These are phyloP conservation scores for Asterochloris sp. DNA, from an alignment of 139 green algal genomes.

Conservation along the genomic window DNA sequence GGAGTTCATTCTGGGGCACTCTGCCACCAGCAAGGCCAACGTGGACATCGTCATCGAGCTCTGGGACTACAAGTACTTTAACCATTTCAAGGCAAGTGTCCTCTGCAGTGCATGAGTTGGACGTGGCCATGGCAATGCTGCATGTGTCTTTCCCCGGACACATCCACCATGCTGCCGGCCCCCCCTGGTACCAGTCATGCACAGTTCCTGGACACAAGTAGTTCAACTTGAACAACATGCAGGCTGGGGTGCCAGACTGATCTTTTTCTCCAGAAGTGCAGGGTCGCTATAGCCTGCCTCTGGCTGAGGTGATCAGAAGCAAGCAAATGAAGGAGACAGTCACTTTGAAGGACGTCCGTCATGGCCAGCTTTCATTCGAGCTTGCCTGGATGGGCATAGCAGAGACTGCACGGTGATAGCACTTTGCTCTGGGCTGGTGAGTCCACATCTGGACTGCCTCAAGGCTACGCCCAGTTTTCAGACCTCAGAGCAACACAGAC, in stretches of 20 bases:
- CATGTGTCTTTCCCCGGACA: not conserved
- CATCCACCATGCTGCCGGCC: not conserved
- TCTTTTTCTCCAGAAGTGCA: not conserved
- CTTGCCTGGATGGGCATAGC: constrained; percentile 9
- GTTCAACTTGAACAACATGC: not conserved
- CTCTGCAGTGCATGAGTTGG: not conserved
- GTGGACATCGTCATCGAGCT: constrained; percentile 26
- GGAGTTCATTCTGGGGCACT: constrained; percentile 29
- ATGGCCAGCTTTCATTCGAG: constrained; percentile 1
- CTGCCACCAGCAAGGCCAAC: not conserved
- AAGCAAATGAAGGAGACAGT: constrained; percentile 14
- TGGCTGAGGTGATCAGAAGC: not conserved
- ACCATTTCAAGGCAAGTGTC: constrained; percentile 11
- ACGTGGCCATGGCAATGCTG: not conserved
- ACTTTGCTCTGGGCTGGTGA: no score
- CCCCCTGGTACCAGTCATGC: not conserved
- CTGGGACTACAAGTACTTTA: constrained; percentile 14
- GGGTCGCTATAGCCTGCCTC: constrained; percentile 5
- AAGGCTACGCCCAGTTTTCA: no score
- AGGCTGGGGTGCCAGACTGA: not conserved
- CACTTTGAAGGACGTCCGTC: constrained; percentile 4
- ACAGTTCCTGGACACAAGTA: not conserved
- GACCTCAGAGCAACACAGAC: no score
- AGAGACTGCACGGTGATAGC: not conserved
- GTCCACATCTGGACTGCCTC: no score